Percentiles rank a stretch among this genome's conserved stretches.
Evolutionary conservation across 345 rosid species (phyloP).

Genomic region (Camelina laxa): DNA sequence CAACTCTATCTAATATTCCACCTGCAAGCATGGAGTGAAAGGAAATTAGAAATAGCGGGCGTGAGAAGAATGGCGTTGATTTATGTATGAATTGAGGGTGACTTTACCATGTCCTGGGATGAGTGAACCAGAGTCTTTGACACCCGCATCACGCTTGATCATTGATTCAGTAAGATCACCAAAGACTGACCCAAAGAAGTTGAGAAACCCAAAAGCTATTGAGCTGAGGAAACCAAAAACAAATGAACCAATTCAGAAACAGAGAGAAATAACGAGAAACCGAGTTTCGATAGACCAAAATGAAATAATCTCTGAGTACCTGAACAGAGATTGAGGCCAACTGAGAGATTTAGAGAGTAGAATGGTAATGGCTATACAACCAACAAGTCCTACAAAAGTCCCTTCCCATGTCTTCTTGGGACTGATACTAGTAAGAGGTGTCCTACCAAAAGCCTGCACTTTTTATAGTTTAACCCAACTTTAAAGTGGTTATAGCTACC

Average conservation of each 20-base stretch:
- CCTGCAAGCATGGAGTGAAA: conserved; percentile 50
- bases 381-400: conserved; percentile 74
- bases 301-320: conserved; percentile 54
- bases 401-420: conserved; percentile 99
- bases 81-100: not conserved
- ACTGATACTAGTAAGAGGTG: conserved; percentile 78
- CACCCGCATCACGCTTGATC: conserved; percentile 99
- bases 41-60: conserved; percentile 4
- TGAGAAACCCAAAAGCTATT: conserved; percentile 76
- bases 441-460: conserved; percentile 83
- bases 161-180: conserved; percentile 95
- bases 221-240: conserved; percentile 55
- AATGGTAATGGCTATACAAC: conserved; percentile 71
- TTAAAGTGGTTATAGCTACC: not conserved
- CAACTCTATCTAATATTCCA: conserved; percentile 87
- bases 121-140: conserved; percentile 93
- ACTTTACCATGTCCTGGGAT: conserved; percentile 92
- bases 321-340: conserved; percentile 82
- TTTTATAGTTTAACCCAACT: not conserved
- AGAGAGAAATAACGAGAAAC: not conserved
- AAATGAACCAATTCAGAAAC: conserved; percentile 8
- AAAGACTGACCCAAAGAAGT: conserved; percentile 86
- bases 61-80: not conserved
- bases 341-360: conserved; percentile 60
- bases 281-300: conserved; percentile 3